Evolutionary conservation across 371 early-diverging fungal genomes (phyloP), one percentile per base, ranked within the genome.

Genomic region (Mucor irregularis): DNA sequence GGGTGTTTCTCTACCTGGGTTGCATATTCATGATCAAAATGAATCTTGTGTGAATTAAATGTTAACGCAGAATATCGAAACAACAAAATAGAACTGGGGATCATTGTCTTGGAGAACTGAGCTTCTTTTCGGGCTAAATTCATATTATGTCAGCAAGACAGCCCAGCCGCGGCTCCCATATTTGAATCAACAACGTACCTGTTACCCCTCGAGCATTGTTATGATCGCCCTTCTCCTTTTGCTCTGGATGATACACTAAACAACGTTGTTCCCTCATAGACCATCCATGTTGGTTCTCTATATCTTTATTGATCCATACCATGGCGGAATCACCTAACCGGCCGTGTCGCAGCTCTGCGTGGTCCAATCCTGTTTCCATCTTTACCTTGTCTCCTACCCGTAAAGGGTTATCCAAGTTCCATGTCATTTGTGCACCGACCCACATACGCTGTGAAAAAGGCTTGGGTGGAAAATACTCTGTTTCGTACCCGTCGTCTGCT

Each of bases 11-110:
- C 95, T 5, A 81, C 62, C 17, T 79, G 60, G 22, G 76, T 74
- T n/a, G 89, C 82, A 60, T 91, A 92, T 2, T 58, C 57, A 34
- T 79, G 69, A 62, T 94, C 91, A 69, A 86, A 93, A 62, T 93
- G 94, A 40, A 94, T 92, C 28, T 78, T 78, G 62, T 94, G 94
- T 40, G 85, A 84, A 66, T 93, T 93, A 70, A 88, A 94, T 2
- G 91, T 90, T 47, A 93, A 54, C 14, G 95, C 93, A 19, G 92
- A 92, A 69, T 89, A 94, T 24, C 93, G 69, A 71, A 94, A 94
- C 26, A 93, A 66, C 11, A 83, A 68, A n/a, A 92, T 79, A 4
- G 86, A 69, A 13, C 81, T 80, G 7, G 93, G 93, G 1, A 54
- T 64, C 10, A 91, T 49, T 0, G 51, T 61, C 26, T 58, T 5